Base-by-base conservation (phyloP, 768 basidiomycete species). In the Suillus cothurnatus region DNA sequence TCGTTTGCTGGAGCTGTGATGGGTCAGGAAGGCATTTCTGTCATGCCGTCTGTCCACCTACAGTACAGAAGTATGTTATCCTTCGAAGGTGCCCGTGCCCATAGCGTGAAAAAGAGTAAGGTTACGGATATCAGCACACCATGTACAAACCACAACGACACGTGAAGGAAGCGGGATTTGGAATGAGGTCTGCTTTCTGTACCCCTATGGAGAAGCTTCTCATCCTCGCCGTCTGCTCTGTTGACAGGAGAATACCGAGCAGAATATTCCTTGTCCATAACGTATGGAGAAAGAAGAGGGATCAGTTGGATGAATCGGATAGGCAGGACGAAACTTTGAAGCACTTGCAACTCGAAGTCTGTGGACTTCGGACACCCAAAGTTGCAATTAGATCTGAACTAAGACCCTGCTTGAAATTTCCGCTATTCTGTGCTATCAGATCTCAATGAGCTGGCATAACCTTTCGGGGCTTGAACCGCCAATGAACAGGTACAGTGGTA, bases 81-180 rank as follows among this genome's bases (percentile, higher is more conserved):
- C 7, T 17, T 52, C 50, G 15, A 28, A 52, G 17, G 50, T 17
- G 50, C 26, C 15, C 26, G 26, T n/a, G 52, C 43, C 63, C 68
- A 69, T 53, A 69, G 36, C 39, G 47, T 34, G 39, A 69, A 64
- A 45, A 65, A 62, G n/a, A 64, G 2, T 11, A 43, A 9, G 23
- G 56, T 52, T n/a, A 64, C 5, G 45, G 47, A 52, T n/a, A 53
- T 12, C 5, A 64, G 55, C 15, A 47, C 41, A 17, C 60, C 47
- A 26, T 59, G 65, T 21, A 34, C 38, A 21, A 66, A 26, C 64
- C 67, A 66, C 57, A 28, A 26, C 7, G 15, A 52, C 9, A 52
- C 3, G 7, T 19, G 3, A 28, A 52, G 50, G 26, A 52, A 28
- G 8, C 50, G 15, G 3, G 15, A 52, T 4, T 52, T 28, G 17